Conservation (phyloP, 208 protist genomes). For the Vickermania spadyakhi region DNA sequence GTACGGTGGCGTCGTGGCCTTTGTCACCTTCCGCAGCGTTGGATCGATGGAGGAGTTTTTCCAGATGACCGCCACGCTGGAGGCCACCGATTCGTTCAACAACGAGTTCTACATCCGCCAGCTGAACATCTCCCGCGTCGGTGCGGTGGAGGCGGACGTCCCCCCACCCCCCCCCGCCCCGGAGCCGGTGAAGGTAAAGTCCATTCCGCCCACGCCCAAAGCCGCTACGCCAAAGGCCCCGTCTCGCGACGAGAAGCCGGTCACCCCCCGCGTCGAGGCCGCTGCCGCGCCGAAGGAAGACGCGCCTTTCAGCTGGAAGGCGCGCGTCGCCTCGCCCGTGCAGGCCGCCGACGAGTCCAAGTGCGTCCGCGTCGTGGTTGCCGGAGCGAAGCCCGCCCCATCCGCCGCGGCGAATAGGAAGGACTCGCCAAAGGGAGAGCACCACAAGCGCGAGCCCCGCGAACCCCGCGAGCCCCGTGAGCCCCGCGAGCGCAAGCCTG, state of each 20-base stretch:
- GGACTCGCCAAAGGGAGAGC: constrained; percentile 4
- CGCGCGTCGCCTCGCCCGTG: constrained; percentile 38
- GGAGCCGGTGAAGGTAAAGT: constrained; percentile 20
- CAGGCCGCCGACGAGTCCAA: constrained; percentile 18
- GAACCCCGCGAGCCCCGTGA: constrained; percentile 24
- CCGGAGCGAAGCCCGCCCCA: constrained; percentile 10
- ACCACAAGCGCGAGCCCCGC: constrained; percentile 12
- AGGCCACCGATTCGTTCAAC: constrained; percentile 47
- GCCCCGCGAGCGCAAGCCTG: neutral
- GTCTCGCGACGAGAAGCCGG: constrained; percentile 4
- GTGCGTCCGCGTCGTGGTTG: constrained; percentile 30
- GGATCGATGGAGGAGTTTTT: constrained; percentile 60
- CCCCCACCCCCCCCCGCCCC: constrained; percentile 17
- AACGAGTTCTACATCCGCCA: constrained; percentile 70
- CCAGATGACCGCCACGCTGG: constrained; percentile 64
- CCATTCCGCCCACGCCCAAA: constrained; percentile 10
- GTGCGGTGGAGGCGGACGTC: constrained; percentile 19
- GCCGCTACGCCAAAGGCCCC: constrained; percentile 5
- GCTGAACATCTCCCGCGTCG: constrained; percentile 67
- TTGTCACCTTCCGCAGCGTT: constrained; percentile 38
- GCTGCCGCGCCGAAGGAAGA: constrained; percentile 7
- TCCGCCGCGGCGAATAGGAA: constrained; percentile 4
- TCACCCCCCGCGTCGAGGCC: neutral
- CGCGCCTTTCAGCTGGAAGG: constrained; percentile 33
- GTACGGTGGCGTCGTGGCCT: constrained; percentile 70